These are phyloP conservation scores for Atkinsonella texensis DNA, from an alignment of 2,329 filamentous ascomycete species.

Conservation along the genomic window DNA sequence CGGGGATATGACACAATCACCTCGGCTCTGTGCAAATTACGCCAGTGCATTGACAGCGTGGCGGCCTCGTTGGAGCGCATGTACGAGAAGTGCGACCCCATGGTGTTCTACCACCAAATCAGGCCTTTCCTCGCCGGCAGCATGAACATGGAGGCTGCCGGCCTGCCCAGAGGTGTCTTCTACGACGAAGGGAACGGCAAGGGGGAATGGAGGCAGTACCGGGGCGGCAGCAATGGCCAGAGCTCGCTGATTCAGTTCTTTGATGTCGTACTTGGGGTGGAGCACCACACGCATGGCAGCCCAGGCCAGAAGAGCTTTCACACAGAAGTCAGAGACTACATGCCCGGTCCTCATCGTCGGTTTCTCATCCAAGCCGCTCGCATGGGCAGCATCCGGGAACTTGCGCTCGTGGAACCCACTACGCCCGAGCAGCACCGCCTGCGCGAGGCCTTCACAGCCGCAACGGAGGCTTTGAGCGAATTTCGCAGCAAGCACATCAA, in stretches of 20 bases:
- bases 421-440: conserved; percentile 37
- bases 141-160: conserved; percentile 81
- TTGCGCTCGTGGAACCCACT: conserved; percentile 42
- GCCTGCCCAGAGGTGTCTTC: conserved; percentile 70
- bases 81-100: conserved; percentile 80
- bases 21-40: conserved; percentile 51
- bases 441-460: conserved; percentile 50
- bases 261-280: conserved; percentile 72
- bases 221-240: conserved; percentile 90
- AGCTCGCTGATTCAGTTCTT: conserved; percentile 89
- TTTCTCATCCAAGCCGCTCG: conserved; percentile 62
- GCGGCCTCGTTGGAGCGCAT: conserved; percentile 62
- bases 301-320: conserved; percentile 30
- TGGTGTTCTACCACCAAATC: conserved; percentile 81
- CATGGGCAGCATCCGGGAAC: conserved; percentile 63
- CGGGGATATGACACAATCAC: conserved; percentile 50
- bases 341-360: conserved; percentile 71
- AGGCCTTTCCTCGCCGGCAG: conserved; percentile 81
- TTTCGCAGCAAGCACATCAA: conserved; percentile 81
- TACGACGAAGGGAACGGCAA: conserved; percentile 64
- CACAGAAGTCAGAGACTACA: conserved; percentile 71
- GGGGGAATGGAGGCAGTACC: conserved; percentile 60
- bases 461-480: conserved; percentile 59
- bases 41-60: conserved; percentile 55
- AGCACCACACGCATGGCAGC: conserved; percentile 45